Base-by-base conservation (phyloP, 108 stramenopile genomes). In the Conticribra guillardii region DNA sequence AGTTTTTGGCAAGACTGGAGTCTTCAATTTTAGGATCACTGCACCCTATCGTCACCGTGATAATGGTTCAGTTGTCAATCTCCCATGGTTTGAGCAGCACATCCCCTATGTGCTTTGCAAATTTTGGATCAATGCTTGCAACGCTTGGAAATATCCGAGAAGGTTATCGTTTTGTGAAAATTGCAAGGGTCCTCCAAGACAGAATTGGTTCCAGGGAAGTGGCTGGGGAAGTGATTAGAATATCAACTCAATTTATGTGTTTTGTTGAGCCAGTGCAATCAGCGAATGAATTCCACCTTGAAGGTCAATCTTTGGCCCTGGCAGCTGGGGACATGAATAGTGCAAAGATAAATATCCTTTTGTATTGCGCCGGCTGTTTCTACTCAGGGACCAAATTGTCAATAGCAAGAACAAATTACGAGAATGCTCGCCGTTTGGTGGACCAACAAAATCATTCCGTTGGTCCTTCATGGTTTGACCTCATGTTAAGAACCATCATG, bases 141-240 rank as follows among this genome's bases (percentile, higher is more conserved):
- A 28, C 17, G 9, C 17, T 61, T 0, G 32, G 27, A n/a, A n/a
- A 71, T 15, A 23, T 62, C 2, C 19, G 11, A 27, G 51, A 53
- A 23, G 69, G 59, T 4, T 30, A 30, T 26, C 60, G 52, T n/a
- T 71, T 32, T 9, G 28, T 31, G n/a, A 33, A 49, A 16, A 18
- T 71, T n/a, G 69, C 61, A n/a, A 52, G 34, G 41, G 32, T 49
- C 18, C 69, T 71, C 24, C n/a, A 50, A 46, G 33, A 63, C 15
- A 48, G 15, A 63, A 9, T 31, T 26, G 34, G 37, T 17, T 54
- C 51, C 18, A 16, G 19, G n/a, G 60, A 52, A 41, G 14, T 33
- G 0, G 32, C 18, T 19, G 69, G 61, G 15, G 17, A 52, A 14
- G 23, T 63, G 3, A 52, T 63, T 31, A 9, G 29, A 18, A 23